Evolutionary conservation across 345 rosid species (phyloP).

Genomic region (Linum tenue): DNA sequence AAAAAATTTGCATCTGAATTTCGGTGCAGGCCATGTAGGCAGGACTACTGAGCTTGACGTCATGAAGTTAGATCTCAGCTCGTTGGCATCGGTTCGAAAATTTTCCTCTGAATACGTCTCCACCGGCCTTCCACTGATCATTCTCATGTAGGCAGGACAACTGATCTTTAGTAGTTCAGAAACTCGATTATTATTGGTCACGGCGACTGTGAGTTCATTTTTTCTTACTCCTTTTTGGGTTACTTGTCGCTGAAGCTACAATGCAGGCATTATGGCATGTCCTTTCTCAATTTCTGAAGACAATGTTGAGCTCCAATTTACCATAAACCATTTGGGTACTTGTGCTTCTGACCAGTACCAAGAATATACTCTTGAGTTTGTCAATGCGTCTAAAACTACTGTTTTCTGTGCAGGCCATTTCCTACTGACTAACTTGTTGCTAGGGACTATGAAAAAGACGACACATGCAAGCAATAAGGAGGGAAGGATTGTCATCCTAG

Average conservation of each 20-base stretch:
- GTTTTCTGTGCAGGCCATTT: slow-evolving; percentile 48
- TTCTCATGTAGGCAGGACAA: slow-evolving; percentile 14
- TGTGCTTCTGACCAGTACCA: not conserved
- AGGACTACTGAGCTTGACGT: slow-evolving; percentile 18
- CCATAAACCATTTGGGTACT: slow-evolving; percentile 26
- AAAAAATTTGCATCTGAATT: no score
- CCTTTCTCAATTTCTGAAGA: slow-evolving; percentile 42
- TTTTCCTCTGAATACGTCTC: slow-evolving; percentile 15
- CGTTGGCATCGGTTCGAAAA: slow-evolving; percentile 13
- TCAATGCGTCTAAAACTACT: not conserved
- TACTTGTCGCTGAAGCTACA: slow-evolving; percentile 25
- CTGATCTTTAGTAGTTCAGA: not conserved
- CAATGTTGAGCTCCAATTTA: slow-evolving; percentile 40
- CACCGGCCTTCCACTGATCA: slow-evolving; percentile 12
- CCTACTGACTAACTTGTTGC: slow-evolving; percentile 53
- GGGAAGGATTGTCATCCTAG: slow-evolving; percentile 61
- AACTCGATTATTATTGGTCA: not conserved
- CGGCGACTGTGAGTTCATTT: not conserved
- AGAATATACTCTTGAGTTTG: not conserved
- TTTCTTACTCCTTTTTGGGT: not conserved
- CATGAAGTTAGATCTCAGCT: slow-evolving; percentile 17
- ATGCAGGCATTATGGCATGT: slow-evolving; percentile 39
- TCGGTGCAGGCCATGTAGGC: not conserved
- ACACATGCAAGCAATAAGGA: slow-evolving; percentile 42
- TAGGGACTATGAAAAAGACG: slow-evolving; percentile 69